phyloP scores from a whole-genome alignment of 495 filamentous ascomycete genomes.

The Penicillium antarcticum region DNA sequence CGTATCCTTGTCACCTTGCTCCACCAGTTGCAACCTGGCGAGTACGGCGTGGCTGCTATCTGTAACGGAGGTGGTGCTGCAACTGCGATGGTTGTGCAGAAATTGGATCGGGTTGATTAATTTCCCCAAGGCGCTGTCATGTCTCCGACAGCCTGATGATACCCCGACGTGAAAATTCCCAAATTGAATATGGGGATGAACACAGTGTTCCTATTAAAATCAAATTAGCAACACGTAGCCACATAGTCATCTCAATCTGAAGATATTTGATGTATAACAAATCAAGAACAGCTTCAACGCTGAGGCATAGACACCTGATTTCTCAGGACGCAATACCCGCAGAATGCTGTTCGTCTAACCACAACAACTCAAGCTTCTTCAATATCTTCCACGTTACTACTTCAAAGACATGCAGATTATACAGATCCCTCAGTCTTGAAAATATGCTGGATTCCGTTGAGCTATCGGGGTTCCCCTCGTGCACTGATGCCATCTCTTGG shows the following conservation, averaged over 20 bases:
- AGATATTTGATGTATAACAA: no score
- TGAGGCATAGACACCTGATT: neutral
- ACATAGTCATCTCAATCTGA: no score
- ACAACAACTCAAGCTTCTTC: neutral
- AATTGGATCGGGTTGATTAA: slow-evolving; percentile 63
- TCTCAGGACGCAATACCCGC: neutral
- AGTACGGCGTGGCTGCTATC: slow-evolving; percentile 93
- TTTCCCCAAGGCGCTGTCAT: neutral
- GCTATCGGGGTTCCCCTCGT: slow-evolving; percentile 37
- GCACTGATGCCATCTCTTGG: slow-evolving; percentile 56
- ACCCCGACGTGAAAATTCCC: slow-evolving; percentile 10
- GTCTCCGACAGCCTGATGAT: slow-evolving; percentile 12
- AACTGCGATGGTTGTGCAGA: slow-evolving; percentile 88
- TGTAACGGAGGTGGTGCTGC: slow-evolving; percentile 96
- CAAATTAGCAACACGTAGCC: neutral
- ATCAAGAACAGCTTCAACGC: no score
- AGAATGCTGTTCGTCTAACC: neutral
- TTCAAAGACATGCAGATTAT: neutral
- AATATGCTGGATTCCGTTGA: slow-evolving; percentile 35
- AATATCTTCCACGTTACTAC: neutral
- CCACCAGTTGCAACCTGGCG: slow-evolving; percentile 83
- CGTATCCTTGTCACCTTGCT: slow-evolving; percentile 87
- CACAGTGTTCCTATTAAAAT: neutral
- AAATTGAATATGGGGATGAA: neutral
- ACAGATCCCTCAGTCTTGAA: neutral